Evolutionary conservation across 2,329 filamentous ascomycete genomes (phyloP).

Genomic region (Aspergillus texensis): DNA sequence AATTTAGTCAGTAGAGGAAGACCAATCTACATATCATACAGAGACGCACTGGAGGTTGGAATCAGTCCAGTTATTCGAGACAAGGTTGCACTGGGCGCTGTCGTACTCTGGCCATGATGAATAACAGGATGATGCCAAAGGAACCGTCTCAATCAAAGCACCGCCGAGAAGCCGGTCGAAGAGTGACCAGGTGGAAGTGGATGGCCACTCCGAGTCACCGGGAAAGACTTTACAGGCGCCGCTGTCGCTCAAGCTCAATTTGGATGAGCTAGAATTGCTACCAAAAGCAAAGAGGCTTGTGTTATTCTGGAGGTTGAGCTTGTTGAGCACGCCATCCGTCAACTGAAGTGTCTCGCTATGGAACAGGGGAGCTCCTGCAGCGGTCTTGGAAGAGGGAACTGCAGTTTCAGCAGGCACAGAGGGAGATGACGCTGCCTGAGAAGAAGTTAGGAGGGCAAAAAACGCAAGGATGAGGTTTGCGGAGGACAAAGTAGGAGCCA

Average conservation of each 20-base stretch:
- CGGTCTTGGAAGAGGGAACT: conserved; percentile 2
- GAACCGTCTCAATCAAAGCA: conserved; percentile 30
- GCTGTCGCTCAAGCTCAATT: background rate
- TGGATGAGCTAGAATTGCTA: conserved; percentile 2
- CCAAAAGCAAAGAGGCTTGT: too few species aligned
- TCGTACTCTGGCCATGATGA: conserved; percentile 29
- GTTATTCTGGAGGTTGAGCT: conserved; percentile 11
- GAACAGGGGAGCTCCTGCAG: conserved; percentile 26
- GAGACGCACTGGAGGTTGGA: conserved; percentile 29
- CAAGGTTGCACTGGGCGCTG: conserved; percentile 18
- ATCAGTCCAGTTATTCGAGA: conserved; percentile 27
- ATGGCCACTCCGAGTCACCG: conserved; percentile 28
- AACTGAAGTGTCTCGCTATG: conserved; percentile 30
- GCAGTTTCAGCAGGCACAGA: conserved; percentile 13
- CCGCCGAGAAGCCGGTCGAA: conserved; percentile 28
- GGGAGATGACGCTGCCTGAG: conserved; percentile 14
- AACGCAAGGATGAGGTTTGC: conserved; percentile 17
- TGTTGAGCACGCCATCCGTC: conserved; percentile 24
- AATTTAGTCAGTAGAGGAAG: background rate
- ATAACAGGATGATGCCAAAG: conserved; percentile 31
- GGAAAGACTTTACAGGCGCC: conserved; percentile 30
- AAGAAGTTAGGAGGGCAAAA: conserved; percentile 18
- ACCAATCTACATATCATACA: background rate
- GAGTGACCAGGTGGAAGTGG: conserved; percentile 22
- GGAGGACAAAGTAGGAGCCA: conserved; percentile 6